Evolutionary conservation across 176 grass and related monocot genomes (phyloP).

Genomic region (bread wheat (Triticum aestivum)): IWGSC_CS_RefSeq_v2.1 NC_057808.1:347423025-347423524

Average conservation of each 20-base stretch:
- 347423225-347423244: slow-evolving; percentile 5
- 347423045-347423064: slow-evolving; percentile 60
- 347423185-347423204: slow-evolving; percentile 38
- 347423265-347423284: neutral
- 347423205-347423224: slow-evolving; percentile 49
- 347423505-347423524: slow-evolving; percentile 56
- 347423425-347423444: slow-evolving; percentile 41
- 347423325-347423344: slow-evolving; percentile 25
- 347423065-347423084: neutral
- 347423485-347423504: slow-evolving; percentile 66
- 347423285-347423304: neutral
- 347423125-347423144: neutral
- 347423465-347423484: slow-evolving; percentile 59
- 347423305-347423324: neutral
- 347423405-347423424: neutral
- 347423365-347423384: slow-evolving; percentile 88
- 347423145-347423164: slow-evolving; percentile 42
- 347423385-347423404: slow-evolving; percentile 33
- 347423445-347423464: slow-evolving; percentile 29
- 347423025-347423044: slow-evolving; percentile 58
- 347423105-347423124: slow-evolving; percentile 11
- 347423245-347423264: neutral
- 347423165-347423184: slow-evolving; percentile 60
- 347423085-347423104: slow-evolving; percentile 12
- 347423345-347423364: slow-evolving; percentile 49